Base-by-base conservation (phyloP, 352 stramenopile genomes). In the Globisporangium nunn region DNA sequence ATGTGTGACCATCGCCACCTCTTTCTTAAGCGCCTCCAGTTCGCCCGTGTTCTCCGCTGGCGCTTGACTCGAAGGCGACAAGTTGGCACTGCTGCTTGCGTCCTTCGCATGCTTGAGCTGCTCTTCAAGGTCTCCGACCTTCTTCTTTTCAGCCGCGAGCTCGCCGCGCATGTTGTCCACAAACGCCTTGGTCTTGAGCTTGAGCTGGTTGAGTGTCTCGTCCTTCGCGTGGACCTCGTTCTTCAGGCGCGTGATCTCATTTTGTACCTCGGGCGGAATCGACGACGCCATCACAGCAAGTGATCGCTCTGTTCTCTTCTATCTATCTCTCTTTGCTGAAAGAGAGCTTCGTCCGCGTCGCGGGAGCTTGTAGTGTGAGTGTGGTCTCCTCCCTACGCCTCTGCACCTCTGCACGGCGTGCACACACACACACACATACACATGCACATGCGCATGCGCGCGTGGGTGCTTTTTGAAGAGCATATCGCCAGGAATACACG, bases 101-200 rank as follows among this genome's bases (percentile, higher is more conserved):
- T 52, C 57, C 37, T 58, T 53, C 1, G 58, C 33, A 29, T 75
- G 68, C 41, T 70, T 67, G 33, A 88, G 61, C 49, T 85, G 75
- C 40, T 70, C 71, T 61, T 84, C 75, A 1, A 89, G 58, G 1
- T 80, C 65, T 4, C 58, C 64, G 14, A 88, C 71, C 63, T 86
- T 87, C 62, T 87, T 82, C 62, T 87, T 87, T 59, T 88, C 74
- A 3, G 49, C 61, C 7, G 70, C 68, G 6, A 92, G 63, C 46
- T 92, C 75, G 31, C 59, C 58, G 35, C 79, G 79, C 74, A 92
- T 81, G 43, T 85, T 88, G 59, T 92, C 81, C 10, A 88, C 81
- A 46, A 92, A 92, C 30, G 78, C 78, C 64, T 92, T 92, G 55
- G 81, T 87, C 73, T 92, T 90, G 57, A 82, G 63, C 67, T 92